Conservation (phyloP, 768 basidiomycete species). For the Lactarius sanguifluus region DNA sequence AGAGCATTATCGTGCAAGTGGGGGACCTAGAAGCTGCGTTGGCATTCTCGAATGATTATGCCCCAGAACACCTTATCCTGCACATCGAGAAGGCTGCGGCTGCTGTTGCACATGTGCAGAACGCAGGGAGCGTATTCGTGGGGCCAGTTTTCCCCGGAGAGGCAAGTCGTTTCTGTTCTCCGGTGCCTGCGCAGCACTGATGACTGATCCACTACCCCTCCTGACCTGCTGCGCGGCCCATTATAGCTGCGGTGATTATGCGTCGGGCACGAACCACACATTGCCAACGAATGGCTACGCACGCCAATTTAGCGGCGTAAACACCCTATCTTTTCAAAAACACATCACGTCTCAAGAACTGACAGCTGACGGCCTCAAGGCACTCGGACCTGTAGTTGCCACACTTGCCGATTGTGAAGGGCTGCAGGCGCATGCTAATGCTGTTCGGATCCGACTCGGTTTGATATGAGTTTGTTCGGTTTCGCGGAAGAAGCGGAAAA, state of each 20-base stretch:
- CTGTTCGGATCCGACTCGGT: conserved; percentile 79
- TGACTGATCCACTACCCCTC: conserved; percentile 16
- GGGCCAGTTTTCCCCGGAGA: conserved; percentile 95
- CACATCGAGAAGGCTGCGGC: conserved; percentile 75
- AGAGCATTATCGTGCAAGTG: conserved; percentile 85
- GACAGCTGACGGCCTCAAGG: conserved; percentile 69
- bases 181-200: neutral
- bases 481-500: neutral
- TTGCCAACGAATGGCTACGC: conserved; percentile 96
- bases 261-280: conserved; percentile 98
- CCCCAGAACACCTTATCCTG: conserved; percentile 95
- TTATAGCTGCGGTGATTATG: conserved; percentile 93
- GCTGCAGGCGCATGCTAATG: conserved; percentile 92
- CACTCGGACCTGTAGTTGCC: conserved; percentile 82
- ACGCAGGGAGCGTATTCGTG: conserved; percentile 96
- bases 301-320: conserved; percentile 97
- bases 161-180: conserved; percentile 48
- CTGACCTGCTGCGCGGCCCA: conserved; percentile 6
- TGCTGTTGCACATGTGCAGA: conserved; percentile 67
- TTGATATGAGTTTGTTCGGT: conserved; percentile 7
- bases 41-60: conserved; percentile 93
- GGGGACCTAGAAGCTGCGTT: conserved; percentile 72
- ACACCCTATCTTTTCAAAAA: conserved; percentile 96
- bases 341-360: conserved; percentile 98
- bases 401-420: conserved; percentile 95